Base-by-base conservation (phyloP, 371 early-diverging fungal genomes). In the Mortierella sp. region DNA sequence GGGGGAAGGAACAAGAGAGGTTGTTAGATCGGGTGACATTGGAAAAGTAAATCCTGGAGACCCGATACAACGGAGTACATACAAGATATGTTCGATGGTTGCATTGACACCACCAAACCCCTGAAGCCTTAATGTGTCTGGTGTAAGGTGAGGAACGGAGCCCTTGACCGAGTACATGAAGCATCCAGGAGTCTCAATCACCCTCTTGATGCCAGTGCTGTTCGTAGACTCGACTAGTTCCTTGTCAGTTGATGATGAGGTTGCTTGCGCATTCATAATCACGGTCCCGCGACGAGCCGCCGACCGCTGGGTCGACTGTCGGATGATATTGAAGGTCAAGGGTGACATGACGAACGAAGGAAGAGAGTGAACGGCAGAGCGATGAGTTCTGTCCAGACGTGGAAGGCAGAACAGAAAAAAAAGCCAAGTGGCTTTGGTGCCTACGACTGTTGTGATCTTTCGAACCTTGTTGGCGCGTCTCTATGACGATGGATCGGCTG, bases 131-230 rank as follows among this genome's bases (percentile, higher is more conserved):
- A 87, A 55, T 41, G 84, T 88, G 45, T 94, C 92, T 2, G 89
- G 86, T 23, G 91, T 82, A 66, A 93, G 78, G 62, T 93, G 94
- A 34, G 92, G 92, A 14, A 91, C 90, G 7, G 91, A 82, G 9
- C 92, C 94, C 34, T 87, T 87, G 46, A 85, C 68, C 9, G 91
- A 90, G 72, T 91, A 89, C 53, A 87, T 84, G 55, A 93, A 64
- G 74, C 87, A 92, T 14, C 84, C 84, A 31, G 94, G 94, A 18
- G 94, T 93, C 61, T 89, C 76, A 23, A 74, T 74, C 46, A 58
- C 45, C 31, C 76, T 27, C 55, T 65, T 74, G 2, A 21, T 10
- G 10, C 34, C 10, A 10, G 34, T 7, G 34, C 34, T 10, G 34
- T 34, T 31, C 8, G 48, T 3, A 47, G 54, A 21, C 10, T 26